A percentile compares a stretch with the other conserved stretches of the same genome.
Evolutionary conservation across 164 flowering plant genomes (phyloP).

Genomic region (Kalanchoe fedtschenkoi): DNA sequence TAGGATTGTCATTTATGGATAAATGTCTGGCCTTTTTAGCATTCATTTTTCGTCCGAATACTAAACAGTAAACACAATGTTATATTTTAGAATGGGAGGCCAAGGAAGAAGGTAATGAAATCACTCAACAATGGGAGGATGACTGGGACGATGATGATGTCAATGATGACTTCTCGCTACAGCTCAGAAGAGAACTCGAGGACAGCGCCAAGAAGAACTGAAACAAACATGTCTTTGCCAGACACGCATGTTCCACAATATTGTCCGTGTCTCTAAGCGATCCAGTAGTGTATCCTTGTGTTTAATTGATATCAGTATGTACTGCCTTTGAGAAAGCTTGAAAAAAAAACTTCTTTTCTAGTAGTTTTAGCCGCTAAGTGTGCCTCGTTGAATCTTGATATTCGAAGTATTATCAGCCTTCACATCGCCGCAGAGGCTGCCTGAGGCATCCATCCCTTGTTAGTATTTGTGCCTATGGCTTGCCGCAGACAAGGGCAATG

Average conservation of each 20-base stretch:
- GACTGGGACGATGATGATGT: constrained; percentile 82
- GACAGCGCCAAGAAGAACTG: constrained; percentile 36
- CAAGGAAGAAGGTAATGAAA: constrained; percentile 45
- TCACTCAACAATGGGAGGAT: constrained; percentile 69
- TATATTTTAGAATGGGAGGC: constrained; percentile 40
- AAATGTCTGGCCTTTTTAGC: no score
- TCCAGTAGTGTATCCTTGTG: neutral
- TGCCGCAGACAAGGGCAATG: no score
- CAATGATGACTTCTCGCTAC: constrained; percentile 63
- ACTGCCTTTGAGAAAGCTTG: neutral
- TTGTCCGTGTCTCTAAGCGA: neutral
- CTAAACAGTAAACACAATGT: neutral
- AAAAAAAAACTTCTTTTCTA: neutral
- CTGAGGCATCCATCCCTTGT: no score
- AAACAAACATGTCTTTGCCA: constrained; percentile 8
- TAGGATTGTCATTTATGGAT: no score
- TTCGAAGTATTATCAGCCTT: neutral
- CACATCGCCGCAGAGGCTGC: no score
- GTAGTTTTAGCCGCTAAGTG: neutral
- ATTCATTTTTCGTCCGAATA: neutral
- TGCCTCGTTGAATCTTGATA: neutral
- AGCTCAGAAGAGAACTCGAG: constrained; percentile 54
- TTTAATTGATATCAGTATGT: no score
- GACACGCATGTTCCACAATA: neutral
- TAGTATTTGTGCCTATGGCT: no score